A percentile compares a stretch with the other conserved stretches of the same genome.
Evolutionary conservation across 2,329 filamentous ascomycete genomes (phyloP).

Genomic region (Clarireedia paspali): DNA sequence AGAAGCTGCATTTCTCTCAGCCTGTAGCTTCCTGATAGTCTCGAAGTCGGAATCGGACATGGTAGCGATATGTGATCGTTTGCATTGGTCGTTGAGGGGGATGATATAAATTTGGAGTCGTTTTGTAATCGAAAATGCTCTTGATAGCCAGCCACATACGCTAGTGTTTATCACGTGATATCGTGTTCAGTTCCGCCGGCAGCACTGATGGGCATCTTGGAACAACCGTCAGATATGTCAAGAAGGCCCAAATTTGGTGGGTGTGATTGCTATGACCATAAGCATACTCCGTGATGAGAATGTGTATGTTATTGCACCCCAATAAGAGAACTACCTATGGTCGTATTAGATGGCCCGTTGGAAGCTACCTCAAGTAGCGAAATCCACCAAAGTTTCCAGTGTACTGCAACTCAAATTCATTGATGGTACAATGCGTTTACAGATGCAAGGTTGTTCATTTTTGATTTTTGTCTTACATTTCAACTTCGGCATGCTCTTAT

Average conservation of each 20-base stretch:
- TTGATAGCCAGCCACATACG: conserved; percentile 3
- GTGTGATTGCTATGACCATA: no score
- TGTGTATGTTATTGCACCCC: no score
- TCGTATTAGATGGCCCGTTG: no score
- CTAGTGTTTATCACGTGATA: conserved; percentile 1
- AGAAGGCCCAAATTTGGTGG: no score
- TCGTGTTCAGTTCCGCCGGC: no score
- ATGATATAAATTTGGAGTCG: conserved; percentile 8
- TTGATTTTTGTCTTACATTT: conserved; percentile 4
- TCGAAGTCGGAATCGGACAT: conserved; percentile 82
- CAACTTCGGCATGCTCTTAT: background rate
- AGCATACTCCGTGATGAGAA: no score
- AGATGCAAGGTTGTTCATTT: conserved; percentile 3
- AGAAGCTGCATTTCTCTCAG: conserved; percentile 79
- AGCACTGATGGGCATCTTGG: no score
- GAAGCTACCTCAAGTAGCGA: no score
- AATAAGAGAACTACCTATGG: no score
- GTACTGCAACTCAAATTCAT: no score
- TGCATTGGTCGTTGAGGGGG: conserved; percentile 4
- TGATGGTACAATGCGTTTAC: background rate
- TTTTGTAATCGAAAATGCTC: conserved; percentile 2
- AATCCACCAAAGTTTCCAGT: no score
- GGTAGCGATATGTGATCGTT: conserved; percentile 9
- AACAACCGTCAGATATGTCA: no score
- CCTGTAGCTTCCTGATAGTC: conserved; percentile 78